Conservation (phyloP, 2,329 filamentous ascomycete species). For the Colletotrichum plurivorum region DNA sequence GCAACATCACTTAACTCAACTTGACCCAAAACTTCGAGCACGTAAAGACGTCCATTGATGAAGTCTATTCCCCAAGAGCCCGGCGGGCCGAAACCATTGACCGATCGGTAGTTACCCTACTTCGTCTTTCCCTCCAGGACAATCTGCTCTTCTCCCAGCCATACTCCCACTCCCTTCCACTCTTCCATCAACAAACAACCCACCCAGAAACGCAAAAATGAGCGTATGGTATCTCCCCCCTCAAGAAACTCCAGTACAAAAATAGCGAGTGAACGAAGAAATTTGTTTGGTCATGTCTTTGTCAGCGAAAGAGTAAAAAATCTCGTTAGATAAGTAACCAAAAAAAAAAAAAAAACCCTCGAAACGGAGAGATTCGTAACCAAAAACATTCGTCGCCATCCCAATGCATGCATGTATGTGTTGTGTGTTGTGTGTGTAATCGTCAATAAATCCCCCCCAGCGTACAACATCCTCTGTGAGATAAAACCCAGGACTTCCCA, state of each 20-base stretch:
- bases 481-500: conserved; percentile 36
- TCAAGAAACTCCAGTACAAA: conserved; percentile 6
- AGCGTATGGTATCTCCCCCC: conserved; percentile 32
- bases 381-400: conserved; percentile 27
- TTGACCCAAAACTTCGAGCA: too few species aligned
- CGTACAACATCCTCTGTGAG: conserved; percentile 38
- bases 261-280: conserved; percentile 19
- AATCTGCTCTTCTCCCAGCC: not conserved
- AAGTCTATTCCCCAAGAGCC: too few species aligned
- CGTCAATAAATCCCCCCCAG: conserved; percentile 36
- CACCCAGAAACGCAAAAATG: not conserved
- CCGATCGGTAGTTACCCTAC: too few species aligned
- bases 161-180: too few species aligned
- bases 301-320: not conserved
- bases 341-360: not conserved
- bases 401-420: conserved; percentile 40
- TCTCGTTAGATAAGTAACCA: conserved; percentile 10
- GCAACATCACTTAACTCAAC: too few species aligned
- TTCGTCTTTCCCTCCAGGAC: not conserved
- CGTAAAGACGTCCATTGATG: too few species aligned
- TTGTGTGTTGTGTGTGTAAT: conserved; percentile 42
- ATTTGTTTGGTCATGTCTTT: not conserved
- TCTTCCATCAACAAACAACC: not conserved
- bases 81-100: too few species aligned
- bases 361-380: conserved; percentile 12